Percentiles rank a stretch among this genome's conserved stretches.
These are phyloP conservation scores for Stylosanthes scabra DNA, from an alignment of 331 rosid genomes.

Conservation along the genomic window DNA sequence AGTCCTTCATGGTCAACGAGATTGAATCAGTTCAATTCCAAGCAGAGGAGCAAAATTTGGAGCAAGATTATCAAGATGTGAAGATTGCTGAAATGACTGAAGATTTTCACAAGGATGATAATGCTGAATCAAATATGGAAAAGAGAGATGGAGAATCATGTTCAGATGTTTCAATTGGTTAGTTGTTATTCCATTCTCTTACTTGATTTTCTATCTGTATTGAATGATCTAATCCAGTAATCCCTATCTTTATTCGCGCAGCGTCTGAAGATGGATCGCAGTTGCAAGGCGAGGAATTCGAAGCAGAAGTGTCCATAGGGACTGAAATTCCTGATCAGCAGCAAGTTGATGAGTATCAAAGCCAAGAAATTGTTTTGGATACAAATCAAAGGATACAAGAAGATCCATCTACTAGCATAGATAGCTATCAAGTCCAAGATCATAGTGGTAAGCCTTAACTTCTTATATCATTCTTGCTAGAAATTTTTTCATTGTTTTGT, in stretches of 20 bases:
- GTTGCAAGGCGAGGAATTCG: constrained; percentile 55
- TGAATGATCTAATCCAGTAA: constrained; percentile 18
- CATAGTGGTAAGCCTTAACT: constrained; percentile 51
- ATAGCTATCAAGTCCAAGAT: constrained; percentile 43
- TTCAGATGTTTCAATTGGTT: constrained; percentile 62
- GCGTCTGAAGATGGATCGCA: constrained; percentile 57
- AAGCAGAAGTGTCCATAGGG: constrained; percentile 75
- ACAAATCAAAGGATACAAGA: constrained; percentile 45
- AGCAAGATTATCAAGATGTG: constrained; percentile 36
- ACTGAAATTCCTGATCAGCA: constrained; percentile 87
- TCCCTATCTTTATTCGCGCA: constrained; percentile 39
- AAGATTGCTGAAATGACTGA: constrained; percentile 43
- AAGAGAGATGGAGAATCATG: constrained; percentile 43
- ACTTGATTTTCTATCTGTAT: constrained; percentile 23
- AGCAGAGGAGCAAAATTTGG: constrained; percentile 43
- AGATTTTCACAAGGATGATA: constrained; percentile 42
- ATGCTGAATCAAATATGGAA: constrained; percentile 44
- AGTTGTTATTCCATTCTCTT: constrained; percentile 3
- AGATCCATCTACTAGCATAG: constrained; percentile 59
- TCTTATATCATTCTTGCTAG: constrained; percentile 19
- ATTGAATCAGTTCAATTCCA: constrained; percentile 40
- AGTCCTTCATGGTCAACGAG: constrained; percentile 22
- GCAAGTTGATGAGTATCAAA: constrained; percentile 57
- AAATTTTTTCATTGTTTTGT: not conserved
- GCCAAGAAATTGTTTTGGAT: constrained; percentile 47